phyloP scores from a whole-genome alignment of 2,329 filamentous ascomycete genomes.

The Volutella citrinella region DNA sequence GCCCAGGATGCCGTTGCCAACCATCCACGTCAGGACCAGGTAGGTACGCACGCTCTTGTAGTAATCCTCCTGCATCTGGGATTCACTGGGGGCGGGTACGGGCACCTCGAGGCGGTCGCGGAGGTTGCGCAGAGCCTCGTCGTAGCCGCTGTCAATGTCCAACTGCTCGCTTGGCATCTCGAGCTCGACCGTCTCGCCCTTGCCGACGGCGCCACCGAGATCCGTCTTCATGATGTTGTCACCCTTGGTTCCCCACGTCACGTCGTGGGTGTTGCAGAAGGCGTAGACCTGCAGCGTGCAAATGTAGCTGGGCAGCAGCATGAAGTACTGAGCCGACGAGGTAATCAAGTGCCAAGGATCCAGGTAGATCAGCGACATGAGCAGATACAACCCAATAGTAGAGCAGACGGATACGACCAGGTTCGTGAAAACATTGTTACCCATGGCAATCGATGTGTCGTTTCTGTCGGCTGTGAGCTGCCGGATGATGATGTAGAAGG shows the following conservation, averaged over 20 bases:
- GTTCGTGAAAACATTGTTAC: slow-evolving; percentile 92
- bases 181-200: slow-evolving; percentile 80
- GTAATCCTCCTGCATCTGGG: slow-evolving; percentile 95
- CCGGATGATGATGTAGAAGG: slow-evolving; percentile 83
- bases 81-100: slow-evolving; percentile 58
- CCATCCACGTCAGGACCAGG: slow-evolving; percentile 95
- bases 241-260: slow-evolving; percentile 68
- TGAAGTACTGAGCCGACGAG: slow-evolving; percentile 84
- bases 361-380: slow-evolving; percentile 94
- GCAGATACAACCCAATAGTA: slow-evolving; percentile 89
- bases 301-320: slow-evolving; percentile 88
- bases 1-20: slow-evolving; percentile 84
- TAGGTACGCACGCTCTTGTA: slow-evolving; percentile 96
- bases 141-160: slow-evolving; percentile 96
- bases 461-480: slow-evolving; percentile 58
- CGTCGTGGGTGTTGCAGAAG: slow-evolving; percentile 56
- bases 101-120: slow-evolving; percentile 88
- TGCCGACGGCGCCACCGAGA: slow-evolving; percentile 78
- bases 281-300: slow-evolving; percentile 97
- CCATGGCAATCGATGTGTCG: slow-evolving; percentile 53
- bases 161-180: slow-evolving; percentile 98
- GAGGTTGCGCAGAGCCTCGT: slow-evolving; percentile 93
- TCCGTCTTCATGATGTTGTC: slow-evolving; percentile 95
- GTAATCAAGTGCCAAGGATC: slow-evolving; percentile 99
- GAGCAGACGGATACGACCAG: slow-evolving; percentile 86